Evolutionary conservation across 2,329 filamentous ascomycete species (phyloP).

Genomic region (Ilyonectria robusta): DNA sequence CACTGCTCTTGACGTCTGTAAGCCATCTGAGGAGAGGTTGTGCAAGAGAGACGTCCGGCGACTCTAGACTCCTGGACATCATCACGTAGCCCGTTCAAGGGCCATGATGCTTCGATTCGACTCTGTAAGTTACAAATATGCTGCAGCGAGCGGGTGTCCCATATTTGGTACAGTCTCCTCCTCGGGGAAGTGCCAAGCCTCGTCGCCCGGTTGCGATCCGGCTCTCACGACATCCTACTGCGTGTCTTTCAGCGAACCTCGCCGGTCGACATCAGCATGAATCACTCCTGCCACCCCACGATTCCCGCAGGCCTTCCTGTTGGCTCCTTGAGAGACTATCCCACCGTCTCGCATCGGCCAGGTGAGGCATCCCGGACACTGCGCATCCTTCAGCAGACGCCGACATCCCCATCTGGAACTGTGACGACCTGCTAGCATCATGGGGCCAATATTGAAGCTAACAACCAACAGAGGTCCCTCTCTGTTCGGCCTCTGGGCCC

Average conservation of each 20-base stretch:
- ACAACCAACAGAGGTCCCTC: background rate
- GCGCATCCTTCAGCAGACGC: background rate
- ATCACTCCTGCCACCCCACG: background rate
- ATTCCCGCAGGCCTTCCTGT: background rate
- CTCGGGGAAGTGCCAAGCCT: conserved; percentile 1
- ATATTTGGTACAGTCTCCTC: background rate
- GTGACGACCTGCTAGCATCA: conserved; percentile 1
- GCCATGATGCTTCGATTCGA: background rate
- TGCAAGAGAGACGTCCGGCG: background rate
- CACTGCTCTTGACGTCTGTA: background rate
- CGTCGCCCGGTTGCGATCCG: background rate
- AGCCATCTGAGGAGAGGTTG: background rate
- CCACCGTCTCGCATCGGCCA: background rate
- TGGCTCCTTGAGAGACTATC: background rate
- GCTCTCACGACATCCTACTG: background rate
- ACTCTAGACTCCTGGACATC: background rate
- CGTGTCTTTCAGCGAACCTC: background rate
- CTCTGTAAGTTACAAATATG: background rate
- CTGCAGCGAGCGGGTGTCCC: background rate
- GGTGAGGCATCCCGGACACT: conserved; percentile 1
- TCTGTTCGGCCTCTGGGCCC: background rate
- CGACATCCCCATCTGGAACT: background rate
- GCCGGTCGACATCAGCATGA: background rate
- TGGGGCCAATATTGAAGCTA: background rate
- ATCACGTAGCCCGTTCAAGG: too few species aligned